A percentile compares a stretch with the other conserved stretches of the same genome.
phyloP scores from a whole-genome alignment of 805 yeast species.

The Candida quercuum region DNA sequence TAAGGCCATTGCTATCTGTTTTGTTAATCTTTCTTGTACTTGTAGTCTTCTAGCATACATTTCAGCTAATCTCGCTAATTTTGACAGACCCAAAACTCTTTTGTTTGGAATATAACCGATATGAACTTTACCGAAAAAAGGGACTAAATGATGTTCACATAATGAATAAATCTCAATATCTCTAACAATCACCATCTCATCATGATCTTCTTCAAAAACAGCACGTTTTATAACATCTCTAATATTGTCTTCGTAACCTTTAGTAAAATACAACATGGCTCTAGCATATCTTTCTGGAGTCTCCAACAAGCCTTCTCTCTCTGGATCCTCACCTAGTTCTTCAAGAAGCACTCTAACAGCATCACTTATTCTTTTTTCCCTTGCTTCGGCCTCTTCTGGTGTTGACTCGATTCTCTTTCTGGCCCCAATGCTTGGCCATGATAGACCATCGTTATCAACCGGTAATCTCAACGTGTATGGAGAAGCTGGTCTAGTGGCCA shows the following conservation, averaged over 20 bases:
- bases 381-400: constrained; percentile 54
- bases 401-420: constrained; percentile 66
- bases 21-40: constrained; percentile 96
- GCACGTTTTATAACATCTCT: constrained; percentile 91
- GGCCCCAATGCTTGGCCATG: constrained; percentile 93
- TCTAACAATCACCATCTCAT: constrained; percentile 96
- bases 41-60: constrained; percentile 94
- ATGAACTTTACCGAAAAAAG: constrained; percentile 94
- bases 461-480: constrained; percentile 84
- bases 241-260: constrained; percentile 93
- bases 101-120: constrained; percentile 97
- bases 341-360: constrained; percentile 66
- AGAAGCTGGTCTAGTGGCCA: constrained; percentile 72
- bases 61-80: constrained; percentile 92
- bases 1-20: constrained; percentile 95
- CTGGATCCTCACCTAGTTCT: constrained; percentile 88
- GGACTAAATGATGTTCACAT: constrained; percentile 97
- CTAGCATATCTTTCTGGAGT: constrained; percentile 96
- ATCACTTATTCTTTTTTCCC: constrained; percentile 73
- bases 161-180: constrained; percentile 89
- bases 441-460: constrained; percentile 82
- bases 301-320: constrained; percentile 83
- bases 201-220: constrained; percentile 96
- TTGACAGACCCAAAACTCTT: constrained; percentile 86
- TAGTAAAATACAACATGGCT: constrained; percentile 93